Conservation (phyloP, 768 basidiomycete genomes). For the Collybia nuda region DNA sequence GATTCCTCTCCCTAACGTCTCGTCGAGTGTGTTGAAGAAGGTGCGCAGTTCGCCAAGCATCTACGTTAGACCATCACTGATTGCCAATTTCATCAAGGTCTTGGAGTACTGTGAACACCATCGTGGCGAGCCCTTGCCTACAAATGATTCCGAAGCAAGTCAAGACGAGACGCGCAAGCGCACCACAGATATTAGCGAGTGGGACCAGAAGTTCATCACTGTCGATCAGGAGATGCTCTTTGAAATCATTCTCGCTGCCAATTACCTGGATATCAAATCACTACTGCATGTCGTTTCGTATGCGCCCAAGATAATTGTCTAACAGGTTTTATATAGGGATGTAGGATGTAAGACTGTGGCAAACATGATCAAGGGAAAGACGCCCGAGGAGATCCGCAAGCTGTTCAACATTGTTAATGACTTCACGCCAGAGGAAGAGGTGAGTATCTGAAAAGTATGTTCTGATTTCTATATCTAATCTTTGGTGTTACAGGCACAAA, state of each 20-base stretch:
- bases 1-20: constrained; percentile 93
- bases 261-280: constrained; percentile 99
- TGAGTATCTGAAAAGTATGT: constrained; percentile 27
- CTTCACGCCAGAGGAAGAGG: constrained; percentile 99
- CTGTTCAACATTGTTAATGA: constrained; percentile 98
- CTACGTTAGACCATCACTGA: not conserved
- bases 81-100: constrained; percentile 52
- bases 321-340: constrained; percentile 53
- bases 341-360: constrained; percentile 99
- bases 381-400: constrained; percentile 98
- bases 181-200: constrained; percentile 98
- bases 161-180: constrained; percentile 96
- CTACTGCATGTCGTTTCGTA: constrained; percentile 69
- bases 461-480: constrained; percentile 7
- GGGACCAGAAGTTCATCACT: constrained; percentile 98
- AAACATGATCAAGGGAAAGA: constrained; percentile 99
- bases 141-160: constrained; percentile 73
- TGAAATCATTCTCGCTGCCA: constrained; percentile 98
- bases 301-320: constrained; percentile 1
- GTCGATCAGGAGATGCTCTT: constrained; percentile 99
- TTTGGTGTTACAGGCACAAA: constrained; percentile 68
- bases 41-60: constrained; percentile 31
- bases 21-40: constrained; percentile 92
- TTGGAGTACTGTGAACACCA: constrained; percentile 99
- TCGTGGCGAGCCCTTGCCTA: constrained; percentile 93